Evolutionary conservation across 179 eudicot genomes (phyloP).

Genomic region (Sideroxylon spinosum): DNA sequence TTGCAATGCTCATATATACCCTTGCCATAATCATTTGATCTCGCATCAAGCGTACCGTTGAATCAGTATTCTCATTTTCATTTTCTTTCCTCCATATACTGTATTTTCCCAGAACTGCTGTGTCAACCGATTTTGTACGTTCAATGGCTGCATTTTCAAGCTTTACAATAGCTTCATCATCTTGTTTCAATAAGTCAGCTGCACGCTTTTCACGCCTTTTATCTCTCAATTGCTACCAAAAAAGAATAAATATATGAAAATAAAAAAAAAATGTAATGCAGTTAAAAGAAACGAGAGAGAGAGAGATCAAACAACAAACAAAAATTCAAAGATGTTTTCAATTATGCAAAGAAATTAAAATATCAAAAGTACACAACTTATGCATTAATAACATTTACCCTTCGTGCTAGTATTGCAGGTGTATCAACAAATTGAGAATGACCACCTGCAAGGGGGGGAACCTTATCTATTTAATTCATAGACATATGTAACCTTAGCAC

Average conservation of each 20-base stretch:
- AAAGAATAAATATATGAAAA: conserved; percentile 3
- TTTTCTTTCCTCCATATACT: conserved; percentile 73
- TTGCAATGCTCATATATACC: conserved; percentile 67
- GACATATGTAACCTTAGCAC: not conserved
- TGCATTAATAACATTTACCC: conserved; percentile 44
- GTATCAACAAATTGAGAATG: conserved; percentile 51
- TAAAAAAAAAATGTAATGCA: not conserved
- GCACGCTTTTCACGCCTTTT: conserved; percentile 70
- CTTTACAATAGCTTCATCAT: conserved; percentile 57
- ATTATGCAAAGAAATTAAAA: not conserved
- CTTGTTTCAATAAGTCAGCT: conserved; percentile 59
- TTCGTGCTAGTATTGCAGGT: conserved; percentile 62
- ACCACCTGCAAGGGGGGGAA: conserved; percentile 41
- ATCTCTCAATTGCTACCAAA: conserved; percentile 58
- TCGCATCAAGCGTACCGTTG: conserved; percentile 66
- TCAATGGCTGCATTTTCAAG: conserved; percentile 85
- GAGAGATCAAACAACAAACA: not conserved
- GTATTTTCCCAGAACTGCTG: conserved; percentile 77
- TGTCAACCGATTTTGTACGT: conserved; percentile 68
- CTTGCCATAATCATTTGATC: conserved; percentile 83
- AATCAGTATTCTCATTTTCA: conserved; percentile 70
- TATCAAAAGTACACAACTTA: not conserved
- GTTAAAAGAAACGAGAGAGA: not conserved
- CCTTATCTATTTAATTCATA: not conserved
- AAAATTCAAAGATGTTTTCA: conserved; percentile 1